Evolutionary conservation across 179 eudicot genomes (phyloP).

Genomic region (Silene vulgaris): DNA sequence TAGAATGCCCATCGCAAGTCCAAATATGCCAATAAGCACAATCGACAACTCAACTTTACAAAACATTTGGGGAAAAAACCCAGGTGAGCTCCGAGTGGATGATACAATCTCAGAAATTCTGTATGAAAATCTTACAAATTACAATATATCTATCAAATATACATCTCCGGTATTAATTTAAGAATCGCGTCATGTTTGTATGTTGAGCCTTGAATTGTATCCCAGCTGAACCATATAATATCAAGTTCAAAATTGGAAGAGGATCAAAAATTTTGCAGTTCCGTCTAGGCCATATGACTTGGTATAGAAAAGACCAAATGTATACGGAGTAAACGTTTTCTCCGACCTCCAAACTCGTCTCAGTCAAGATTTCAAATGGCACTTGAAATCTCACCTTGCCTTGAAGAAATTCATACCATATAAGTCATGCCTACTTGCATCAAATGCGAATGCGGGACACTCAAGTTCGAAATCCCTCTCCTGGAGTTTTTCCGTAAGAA

Average conservation of each 20-base stretch:
- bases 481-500: constrained; percentile 90
- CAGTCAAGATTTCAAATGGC: constrained; percentile 8
- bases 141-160: constrained; percentile 26
- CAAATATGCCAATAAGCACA: neutral
- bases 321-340: neutral
- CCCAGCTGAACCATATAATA: constrained; percentile 23
- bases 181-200: constrained; percentile 14
- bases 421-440: constrained; percentile 98
- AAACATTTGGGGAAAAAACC: constrained; percentile 15
- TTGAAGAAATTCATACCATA: constrained; percentile 55
- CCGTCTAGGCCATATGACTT: neutral
- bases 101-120: constrained; percentile 22
- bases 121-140: constrained; percentile 21
- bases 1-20: neutral
- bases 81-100: constrained; percentile 10
- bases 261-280: constrained; percentile 11
- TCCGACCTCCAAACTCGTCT: constrained; percentile 17
- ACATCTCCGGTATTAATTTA: constrained; percentile 20
- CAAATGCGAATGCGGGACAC: constrained; percentile 83
- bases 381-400: constrained; percentile 8
- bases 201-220: constrained; percentile 18
- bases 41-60: constrained; percentile 21
- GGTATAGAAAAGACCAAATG: neutral
- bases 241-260: constrained; percentile 23
- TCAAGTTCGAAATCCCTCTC: constrained; percentile 79